Percentiles rank a stretch among this genome's conserved stretches.
phyloP scores from a whole-genome alignment of 2,329 filamentous ascomycete genomes.

The Cladosporium sp. region DNA sequence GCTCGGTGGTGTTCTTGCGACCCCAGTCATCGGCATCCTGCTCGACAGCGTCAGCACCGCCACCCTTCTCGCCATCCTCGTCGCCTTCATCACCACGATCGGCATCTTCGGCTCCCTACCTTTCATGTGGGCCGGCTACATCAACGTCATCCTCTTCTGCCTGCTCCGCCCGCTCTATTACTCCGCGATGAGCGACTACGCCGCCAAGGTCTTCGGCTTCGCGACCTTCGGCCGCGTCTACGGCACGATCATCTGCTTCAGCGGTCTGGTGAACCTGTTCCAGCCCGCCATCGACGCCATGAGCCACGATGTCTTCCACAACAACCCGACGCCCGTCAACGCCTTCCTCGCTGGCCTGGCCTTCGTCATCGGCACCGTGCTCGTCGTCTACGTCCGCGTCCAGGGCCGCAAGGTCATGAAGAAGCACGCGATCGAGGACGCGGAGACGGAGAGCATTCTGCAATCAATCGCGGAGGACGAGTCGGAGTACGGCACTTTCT shows the following conservation, averaged over 20 bases:
- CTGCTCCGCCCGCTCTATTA: constrained; percentile 85
- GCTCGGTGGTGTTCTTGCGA: constrained; percentile 69
- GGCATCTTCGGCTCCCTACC: constrained; percentile 73
- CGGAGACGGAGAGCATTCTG: constrained; percentile 30
- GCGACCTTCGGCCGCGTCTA: constrained; percentile 88
- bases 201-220: constrained; percentile 91
- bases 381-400: constrained; percentile 60
- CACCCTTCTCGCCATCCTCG: constrained; percentile 64
- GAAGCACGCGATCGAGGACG: constrained; percentile 33
- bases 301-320: constrained; percentile 64
- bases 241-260: constrained; percentile 77
- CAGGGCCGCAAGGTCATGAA: constrained; percentile 37
- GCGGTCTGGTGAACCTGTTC: constrained; percentile 75
- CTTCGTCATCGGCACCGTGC: constrained; percentile 54
- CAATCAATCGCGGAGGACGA: constrained; percentile 26
- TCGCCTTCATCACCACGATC: constrained; percentile 64
- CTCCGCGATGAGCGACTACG: constrained; percentile 74
- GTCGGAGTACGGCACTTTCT: constrained; percentile 14
- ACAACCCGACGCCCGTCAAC: constrained; percentile 74
- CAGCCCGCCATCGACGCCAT: constrained; percentile 73
- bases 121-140: constrained; percentile 64
- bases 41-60: constrained; percentile 71
- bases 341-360: constrained; percentile 57
- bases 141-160: constrained; percentile 71
- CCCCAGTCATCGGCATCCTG: constrained; percentile 78